phyloP scores from a whole-genome alignment of 305 asterid species.

The Lippia alba region DNA sequence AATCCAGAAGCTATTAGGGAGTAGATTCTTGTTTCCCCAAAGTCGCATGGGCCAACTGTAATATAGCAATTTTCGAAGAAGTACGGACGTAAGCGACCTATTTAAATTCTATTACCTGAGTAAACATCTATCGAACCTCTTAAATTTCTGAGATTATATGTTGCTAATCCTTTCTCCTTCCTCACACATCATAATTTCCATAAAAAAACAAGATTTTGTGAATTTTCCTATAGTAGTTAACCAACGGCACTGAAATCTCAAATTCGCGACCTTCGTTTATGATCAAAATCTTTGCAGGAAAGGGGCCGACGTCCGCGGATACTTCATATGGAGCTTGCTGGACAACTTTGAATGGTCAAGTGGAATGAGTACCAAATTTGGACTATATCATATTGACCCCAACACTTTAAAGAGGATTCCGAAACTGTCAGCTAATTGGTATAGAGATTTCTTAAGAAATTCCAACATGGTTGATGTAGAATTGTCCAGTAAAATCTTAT shows the following conservation, averaged over 20 bases:
- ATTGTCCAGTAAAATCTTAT: not conserved
- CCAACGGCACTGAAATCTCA: no score
- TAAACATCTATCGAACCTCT: not conserved
- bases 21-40: no score
- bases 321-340: constrained; percentile 74
- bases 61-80: no score
- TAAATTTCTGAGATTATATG: not conserved
- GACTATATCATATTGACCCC: constrained; percentile 51
- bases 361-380: constrained; percentile 57
- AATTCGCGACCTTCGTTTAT: not conserved
- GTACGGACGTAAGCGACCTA: no score
- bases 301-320: constrained; percentile 78
- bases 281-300: constrained; percentile 41
- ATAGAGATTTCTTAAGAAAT: constrained; percentile 53
- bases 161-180: not conserved
- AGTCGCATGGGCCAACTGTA: no score
- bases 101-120: not conserved
- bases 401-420: constrained; percentile 55
- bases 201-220: no score
- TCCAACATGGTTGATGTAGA: constrained; percentile 16
- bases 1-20: no score
- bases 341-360: constrained; percentile 71
- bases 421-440: constrained; percentile 68
- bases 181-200: not conserved
- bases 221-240: no score